Percentiles rank a stretch among this genome's conserved stretches.
Evolutionary conservation across 73 alveolate genomes (phyloP).

Genomic region (Paramecium octaurelia): DNA sequence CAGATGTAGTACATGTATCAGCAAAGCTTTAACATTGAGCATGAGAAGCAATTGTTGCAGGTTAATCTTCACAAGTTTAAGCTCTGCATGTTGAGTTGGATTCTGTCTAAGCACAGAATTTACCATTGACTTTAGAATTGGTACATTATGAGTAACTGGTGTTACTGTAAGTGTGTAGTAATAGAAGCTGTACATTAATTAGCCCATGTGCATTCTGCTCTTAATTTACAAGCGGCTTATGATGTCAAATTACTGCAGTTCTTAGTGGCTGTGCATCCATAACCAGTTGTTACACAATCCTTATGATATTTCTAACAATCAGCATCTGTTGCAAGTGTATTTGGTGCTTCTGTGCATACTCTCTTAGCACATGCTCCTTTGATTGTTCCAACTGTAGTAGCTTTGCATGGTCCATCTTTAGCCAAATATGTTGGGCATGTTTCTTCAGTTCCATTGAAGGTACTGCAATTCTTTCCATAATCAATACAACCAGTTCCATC

Average conservation of each 20-base stretch:
- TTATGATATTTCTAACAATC: not conserved
- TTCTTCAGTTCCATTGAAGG: not conserved
- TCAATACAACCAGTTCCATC: not conserved
- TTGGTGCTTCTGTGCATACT: conserved; percentile 34
- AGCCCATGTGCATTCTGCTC: not conserved
- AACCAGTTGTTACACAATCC: conserved; percentile 10
- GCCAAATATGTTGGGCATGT: not conserved
- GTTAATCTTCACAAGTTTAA: not conserved
- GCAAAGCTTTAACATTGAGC: not conserved
- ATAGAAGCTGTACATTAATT: not conserved
- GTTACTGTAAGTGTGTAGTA: not conserved
- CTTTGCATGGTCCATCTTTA: not conserved
- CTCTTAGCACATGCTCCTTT: not conserved
- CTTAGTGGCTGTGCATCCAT: not conserved
- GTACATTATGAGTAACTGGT: not conserved
- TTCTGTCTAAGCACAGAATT: not conserved
- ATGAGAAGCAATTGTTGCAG: not conserved
- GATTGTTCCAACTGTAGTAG: not conserved
- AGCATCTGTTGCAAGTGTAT: not conserved
- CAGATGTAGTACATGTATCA: not conserved
- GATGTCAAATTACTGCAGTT: not conserved
- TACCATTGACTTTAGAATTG: not conserved
- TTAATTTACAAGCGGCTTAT: not conserved
- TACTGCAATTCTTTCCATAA: not conserved
- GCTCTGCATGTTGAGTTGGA: not conserved